Evolutionary conservation across 2,329 filamentous ascomycete genomes (phyloP), one percentile per base, ranked within the genome.

Genomic region (Teratosphaeriaceae sp.): DNA sequence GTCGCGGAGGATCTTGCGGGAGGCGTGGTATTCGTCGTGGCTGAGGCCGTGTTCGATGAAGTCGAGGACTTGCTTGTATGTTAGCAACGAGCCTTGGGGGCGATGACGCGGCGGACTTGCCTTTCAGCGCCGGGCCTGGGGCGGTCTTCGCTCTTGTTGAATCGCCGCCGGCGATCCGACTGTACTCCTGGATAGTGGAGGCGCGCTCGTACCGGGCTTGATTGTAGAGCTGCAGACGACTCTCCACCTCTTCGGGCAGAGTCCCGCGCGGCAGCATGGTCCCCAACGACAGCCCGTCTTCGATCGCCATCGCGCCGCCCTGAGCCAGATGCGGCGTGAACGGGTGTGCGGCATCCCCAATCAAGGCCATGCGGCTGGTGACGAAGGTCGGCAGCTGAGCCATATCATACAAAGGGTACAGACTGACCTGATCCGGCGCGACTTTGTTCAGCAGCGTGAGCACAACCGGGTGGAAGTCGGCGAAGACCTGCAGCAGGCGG

Each of bases 301-400:
- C 81, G 29, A 85, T 83, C 0, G 82, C 81, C 43, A 76, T 67
- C 0, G 65, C 79, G 8, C 73, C 81, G 2, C 79, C 80, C 54
- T 81, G 78, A 0, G 73, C 78, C 59, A 79, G 76, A 47, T 77
- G 73, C 9, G 81, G 80, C 0, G 79, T 63, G 9, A 85, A 84
- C 0, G 81, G 80, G 56, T 85, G 82, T 0, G 79, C 81, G 0
- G 82, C 79, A 55, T 85, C 82, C 0, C 82, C 82, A 0, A 85
- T 59, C 0, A 84, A 59, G 1, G 71, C 78, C n/a, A 83, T 56
- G 3, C 66, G 69, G 0, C 62, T 73, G 2, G 73, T 70, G 0
- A 68, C 64, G 74, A 78, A 85, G 0, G 63, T 67, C 0, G 73
- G 69, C 12, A 85, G 57, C 1, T 68, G 62, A 3, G 76, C 70